These are phyloP conservation scores for Phytophthora idaei DNA, from an alignment of 352 stramenopile species.

Conservation along the genomic window DNA sequence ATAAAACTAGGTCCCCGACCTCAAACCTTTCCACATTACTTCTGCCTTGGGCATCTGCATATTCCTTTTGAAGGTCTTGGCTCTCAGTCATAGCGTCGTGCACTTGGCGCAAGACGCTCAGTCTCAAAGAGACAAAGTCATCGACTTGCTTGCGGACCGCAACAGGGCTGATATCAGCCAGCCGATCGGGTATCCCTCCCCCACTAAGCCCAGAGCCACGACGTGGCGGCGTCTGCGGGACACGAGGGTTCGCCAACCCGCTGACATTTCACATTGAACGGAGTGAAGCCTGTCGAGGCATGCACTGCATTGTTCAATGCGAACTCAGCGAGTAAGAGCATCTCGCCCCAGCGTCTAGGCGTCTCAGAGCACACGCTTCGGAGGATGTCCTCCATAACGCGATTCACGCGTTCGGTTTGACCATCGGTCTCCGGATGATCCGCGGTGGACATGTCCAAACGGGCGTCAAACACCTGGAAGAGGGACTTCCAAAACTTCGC, in stretches of 20 bases:
- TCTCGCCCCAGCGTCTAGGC: too few relatives aligned
- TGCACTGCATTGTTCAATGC: background rate
- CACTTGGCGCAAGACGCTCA: too few relatives aligned
- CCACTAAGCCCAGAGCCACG: background rate
- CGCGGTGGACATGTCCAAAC: constrained; percentile 1
- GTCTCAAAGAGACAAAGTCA: too few relatives aligned
- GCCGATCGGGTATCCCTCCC: background rate
- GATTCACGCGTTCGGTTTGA: background rate
- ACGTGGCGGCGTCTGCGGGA: background rate
- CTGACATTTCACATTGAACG: too few relatives aligned
- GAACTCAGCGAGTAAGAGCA: background rate
- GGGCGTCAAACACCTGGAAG: too few relatives aligned
- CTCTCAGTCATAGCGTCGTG: too few relatives aligned
- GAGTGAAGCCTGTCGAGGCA: background rate
- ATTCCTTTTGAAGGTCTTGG: too few relatives aligned
- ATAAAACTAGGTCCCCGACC: too few relatives aligned
- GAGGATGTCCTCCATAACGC: background rate
- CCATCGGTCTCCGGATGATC: constrained; percentile 3
- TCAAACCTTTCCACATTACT: too few relatives aligned
- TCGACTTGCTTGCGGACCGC: too few relatives aligned
- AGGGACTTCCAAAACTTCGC: too few relatives aligned
- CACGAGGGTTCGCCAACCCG: background rate
- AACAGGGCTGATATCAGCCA: background rate
- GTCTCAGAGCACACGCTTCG: background rate
- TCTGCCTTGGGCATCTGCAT: too few relatives aligned